Base-by-base conservation (phyloP, 305 asterid genomes). In the Fraxinus paxiana region DNA sequence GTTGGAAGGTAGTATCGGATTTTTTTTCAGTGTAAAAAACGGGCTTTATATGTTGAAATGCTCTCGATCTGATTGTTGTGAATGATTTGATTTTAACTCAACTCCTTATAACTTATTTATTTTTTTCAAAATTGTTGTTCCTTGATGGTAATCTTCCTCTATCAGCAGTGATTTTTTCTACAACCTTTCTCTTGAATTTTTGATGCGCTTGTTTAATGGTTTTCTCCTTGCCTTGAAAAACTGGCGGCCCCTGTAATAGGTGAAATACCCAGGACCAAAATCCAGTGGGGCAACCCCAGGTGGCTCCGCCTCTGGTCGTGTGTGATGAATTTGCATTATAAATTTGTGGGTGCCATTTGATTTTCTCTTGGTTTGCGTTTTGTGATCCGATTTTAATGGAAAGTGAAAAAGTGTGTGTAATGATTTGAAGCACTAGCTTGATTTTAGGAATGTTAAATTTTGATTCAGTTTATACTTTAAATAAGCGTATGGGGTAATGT, bases 361-460 rank as follows among this genome's bases (percentile, higher is more conserved):
- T 78, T 38, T 75, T 72, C 81, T 80, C 83, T 87, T 20, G 91
- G 73, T 48, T 59, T 79, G 69, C 79, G 85, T 81, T 76, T 69
- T 59, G 79, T 78, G 95, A 90, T 93, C 94, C 92, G 92, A 41
- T 87, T 89, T 87, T 83, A 79, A 80, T 84, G 94, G 88, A 35
- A 22, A 30, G 84, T 26, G 79, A 74, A 35, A 33, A 33, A 76
- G 17, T 81, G 84, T 81, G 74, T 63, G 17, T 79, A 65, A 87
- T 86, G 85, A 85, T 86, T 80, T 54, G 20, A 63, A 37, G 37
- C 46, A 72, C 72, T 77, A 46, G 82, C 20, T 73, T 78, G 72
- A 33, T 20, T 34, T 61, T 72, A 77, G 38, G 69, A 6, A 59
- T 20, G 24, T 20, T 59, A 48, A 79, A 46, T 65, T 82, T 83